Base-by-base conservation (phyloP, 1,139 yeast species). In the Kodamaea alishanica region DNA sequence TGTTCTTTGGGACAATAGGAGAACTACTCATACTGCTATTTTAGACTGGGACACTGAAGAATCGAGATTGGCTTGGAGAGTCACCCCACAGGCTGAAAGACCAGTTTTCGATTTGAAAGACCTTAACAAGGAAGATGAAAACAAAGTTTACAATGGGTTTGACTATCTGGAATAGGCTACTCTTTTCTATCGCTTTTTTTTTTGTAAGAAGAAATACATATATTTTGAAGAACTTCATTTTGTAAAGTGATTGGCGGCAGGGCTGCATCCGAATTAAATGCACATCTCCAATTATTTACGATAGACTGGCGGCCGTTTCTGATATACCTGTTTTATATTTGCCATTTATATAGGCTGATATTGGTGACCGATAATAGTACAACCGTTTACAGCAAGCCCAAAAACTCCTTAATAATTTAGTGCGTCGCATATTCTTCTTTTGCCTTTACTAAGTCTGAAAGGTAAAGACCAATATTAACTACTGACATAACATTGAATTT, bases 1-100 rank as follows among this genome's bases (percentile, higher is more conserved):
- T 9, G 60, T 56, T 5, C 42, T 54, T 27, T 57, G 62, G 62
- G 59, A 56, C 34, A 57, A 57, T 44, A 48, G 59, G 32, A 48
- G 53, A 24, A 49, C 54, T 3, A 45, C 50, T n/a, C 62, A 57
- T 41, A 39, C 58, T 1, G 60, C 62, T 20, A 42, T 47, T 20
- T 51, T 56, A 36, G 61, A 57, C 43, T 56, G 58, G 51, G 53
- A 49, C 24, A 43, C 46, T 8, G 52, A 56, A 2, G 55, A 45
- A 6, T 45, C 47, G 24, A 50, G 61, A 40, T 55, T 52, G 36
- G 61, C 61, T 12, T 56, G 52, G 43, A 50, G 61, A 39, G 48
- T 55, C 24, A 55, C 60, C 38, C 58, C 56, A 2, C 56, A 51
- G 46, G 61, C 60, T 4, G 60, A 54, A 35, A 49, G 60, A 32